A percentile compares a stretch with the other conserved stretches of the same genome.
These are phyloP conservation scores for Jaltomata sinuosa DNA, from an alignment of 257 asterid genomes.

Conservation along the genomic window DNA sequence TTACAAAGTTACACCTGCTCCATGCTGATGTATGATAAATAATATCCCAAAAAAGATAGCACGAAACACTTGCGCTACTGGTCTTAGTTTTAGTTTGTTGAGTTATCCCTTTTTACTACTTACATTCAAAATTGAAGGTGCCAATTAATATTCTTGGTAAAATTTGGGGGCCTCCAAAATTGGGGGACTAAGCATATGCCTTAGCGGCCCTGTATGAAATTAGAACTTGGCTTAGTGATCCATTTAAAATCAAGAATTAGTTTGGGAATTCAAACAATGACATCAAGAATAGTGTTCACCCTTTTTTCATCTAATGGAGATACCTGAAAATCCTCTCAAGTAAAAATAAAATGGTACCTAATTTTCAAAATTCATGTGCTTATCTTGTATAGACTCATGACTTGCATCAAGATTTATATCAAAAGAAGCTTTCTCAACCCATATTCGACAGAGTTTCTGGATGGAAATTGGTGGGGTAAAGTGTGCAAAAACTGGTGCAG, in stretches of 20 bases:
- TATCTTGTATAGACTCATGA: not conserved
- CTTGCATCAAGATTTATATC: not conserved
- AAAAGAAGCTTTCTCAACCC: not conserved
- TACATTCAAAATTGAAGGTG: not conserved
- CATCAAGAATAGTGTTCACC: not conserved
- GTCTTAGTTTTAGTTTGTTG: not conserved
- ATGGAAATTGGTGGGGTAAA: not conserved
- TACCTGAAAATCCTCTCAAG: not conserved
- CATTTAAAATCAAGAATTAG: not conserved
- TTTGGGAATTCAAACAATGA: not conserved
- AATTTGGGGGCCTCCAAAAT: not conserved
- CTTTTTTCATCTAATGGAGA: not conserved
- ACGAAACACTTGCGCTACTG: not conserved
- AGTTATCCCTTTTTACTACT: not conserved
- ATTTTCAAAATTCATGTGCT: not conserved
- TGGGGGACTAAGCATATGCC: not conserved
- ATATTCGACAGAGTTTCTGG: not conserved
- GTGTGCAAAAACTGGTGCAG: not conserved
- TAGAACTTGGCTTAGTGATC: not conserved
- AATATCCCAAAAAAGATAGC: constrained; percentile 5
- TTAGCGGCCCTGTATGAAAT: not conserved
- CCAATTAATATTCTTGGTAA: not conserved
- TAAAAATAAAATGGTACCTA: not conserved
- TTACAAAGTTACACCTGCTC: constrained; percentile 13
- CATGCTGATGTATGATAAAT: constrained; percentile 33